Evolutionary conservation across 192 early-diverging fungal genomes (phyloP).

Genomic region (Linnemannia hyalina): DNA sequence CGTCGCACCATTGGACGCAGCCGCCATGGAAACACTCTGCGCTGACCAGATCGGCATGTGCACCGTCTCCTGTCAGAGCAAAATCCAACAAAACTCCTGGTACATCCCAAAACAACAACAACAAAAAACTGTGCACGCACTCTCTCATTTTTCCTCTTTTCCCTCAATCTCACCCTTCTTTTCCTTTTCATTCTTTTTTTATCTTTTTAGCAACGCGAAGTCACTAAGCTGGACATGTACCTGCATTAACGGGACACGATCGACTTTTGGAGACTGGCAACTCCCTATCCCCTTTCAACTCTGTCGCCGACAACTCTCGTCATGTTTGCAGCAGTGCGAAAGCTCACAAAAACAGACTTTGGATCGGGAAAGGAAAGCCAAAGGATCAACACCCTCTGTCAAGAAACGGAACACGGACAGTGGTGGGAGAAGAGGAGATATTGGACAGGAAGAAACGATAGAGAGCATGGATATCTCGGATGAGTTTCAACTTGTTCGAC

Average conservation of each 20-base stretch:
- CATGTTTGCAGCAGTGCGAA: conserved; percentile 16
- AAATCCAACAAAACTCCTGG: conserved; percentile 21
- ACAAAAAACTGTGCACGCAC: not conserved
- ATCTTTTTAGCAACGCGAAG: conserved; percentile 10
- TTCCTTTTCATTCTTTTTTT: not conserved
- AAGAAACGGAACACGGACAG: not conserved
- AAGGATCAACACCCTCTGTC: not conserved
- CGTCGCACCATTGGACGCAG: not conserved
- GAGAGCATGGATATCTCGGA: not conserved
- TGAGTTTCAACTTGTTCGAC: conserved; percentile 10
- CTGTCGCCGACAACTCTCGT: conserved; percentile 12
- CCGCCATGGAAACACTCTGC: conserved; percentile 17
- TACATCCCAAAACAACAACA: not conserved
- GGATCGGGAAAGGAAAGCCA: not conserved
- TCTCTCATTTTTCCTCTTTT: not conserved
- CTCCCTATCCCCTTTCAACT: conserved; percentile 38
- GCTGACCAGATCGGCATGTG: conserved; percentile 39
- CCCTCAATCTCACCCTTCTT: not conserved
- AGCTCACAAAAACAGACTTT: not conserved
- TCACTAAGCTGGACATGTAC: conserved; percentile 22
- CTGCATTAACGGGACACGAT: not conserved
- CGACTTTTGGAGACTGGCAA: conserved; percentile 21
- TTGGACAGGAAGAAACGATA: not conserved
- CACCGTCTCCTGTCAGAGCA: conserved; percentile 30
- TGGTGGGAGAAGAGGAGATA: not conserved